A percentile compares a stretch with the other conserved stretches of the same genome.
Conservation (phyloP, 2,329 filamentous ascomycete species). For the Epichloe uncinata region DNA sequence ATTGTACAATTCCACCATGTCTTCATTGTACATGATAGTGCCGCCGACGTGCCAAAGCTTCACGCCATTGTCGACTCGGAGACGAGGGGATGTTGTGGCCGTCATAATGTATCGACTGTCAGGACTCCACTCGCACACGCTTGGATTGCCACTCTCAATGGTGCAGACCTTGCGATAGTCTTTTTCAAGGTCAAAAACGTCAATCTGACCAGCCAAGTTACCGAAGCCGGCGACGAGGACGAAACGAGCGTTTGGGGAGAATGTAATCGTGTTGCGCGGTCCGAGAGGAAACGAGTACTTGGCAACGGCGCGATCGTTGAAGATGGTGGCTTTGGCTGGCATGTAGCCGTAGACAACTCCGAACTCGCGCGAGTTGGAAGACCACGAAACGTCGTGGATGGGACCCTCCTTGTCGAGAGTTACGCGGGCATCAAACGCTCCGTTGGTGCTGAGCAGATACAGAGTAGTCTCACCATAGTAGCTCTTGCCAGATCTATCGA, state of each 20-base stretch:
- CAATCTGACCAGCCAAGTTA: slow-evolving; percentile 93
- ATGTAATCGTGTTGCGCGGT: slow-evolving; percentile 88
- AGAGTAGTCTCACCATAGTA: slow-evolving; percentile 98
- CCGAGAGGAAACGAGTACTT: slow-evolving; percentile 76
- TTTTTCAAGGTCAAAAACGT: slow-evolving; percentile 92
- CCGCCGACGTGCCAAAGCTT: slow-evolving; percentile 91
- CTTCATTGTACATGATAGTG: slow-evolving; percentile 84
- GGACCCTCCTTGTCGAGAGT: slow-evolving; percentile 92
- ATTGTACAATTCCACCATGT: slow-evolving; percentile 88
- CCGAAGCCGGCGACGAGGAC: slow-evolving; percentile 92
- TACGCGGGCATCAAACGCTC: slow-evolving; percentile 83
- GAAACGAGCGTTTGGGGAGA: slow-evolving; percentile 87
- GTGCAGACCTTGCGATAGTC: slow-evolving; percentile 87
- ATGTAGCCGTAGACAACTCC: slow-evolving; percentile 96
- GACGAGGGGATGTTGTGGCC: slow-evolving; percentile 88
- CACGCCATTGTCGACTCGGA: slow-evolving; percentile 93
- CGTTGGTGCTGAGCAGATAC: slow-evolving; percentile 85
- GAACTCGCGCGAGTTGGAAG: slow-evolving; percentile 93
- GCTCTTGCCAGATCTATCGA: slow-evolving; percentile 96
- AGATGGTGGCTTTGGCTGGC: slow-evolving; percentile 98
- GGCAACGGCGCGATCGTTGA: slow-evolving; percentile 75
- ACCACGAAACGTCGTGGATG: slow-evolving; percentile 98
- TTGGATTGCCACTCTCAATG: slow-evolving; percentile 90
- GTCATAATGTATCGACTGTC: slow-evolving; percentile 94
- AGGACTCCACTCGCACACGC: slow-evolving; percentile 93